Conservation (phyloP, 805 yeast genomes). For the Sugiyamaella boreocaroliniensis region DNA sequence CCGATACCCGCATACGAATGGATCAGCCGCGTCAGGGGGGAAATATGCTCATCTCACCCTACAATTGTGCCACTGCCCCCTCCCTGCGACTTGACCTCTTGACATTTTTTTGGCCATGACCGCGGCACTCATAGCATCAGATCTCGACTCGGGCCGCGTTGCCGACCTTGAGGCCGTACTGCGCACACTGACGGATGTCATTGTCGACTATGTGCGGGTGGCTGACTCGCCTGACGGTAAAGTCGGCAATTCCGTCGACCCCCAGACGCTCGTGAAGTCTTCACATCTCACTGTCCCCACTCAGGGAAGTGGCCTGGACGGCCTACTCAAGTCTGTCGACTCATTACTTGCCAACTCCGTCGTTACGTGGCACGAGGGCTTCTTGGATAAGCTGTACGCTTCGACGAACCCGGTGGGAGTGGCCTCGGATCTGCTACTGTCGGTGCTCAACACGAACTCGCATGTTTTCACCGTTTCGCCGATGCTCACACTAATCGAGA, state of each 20-base stretch:
- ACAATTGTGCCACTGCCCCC: no score
- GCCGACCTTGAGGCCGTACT: constrained; percentile 52
- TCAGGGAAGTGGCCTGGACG: constrained; percentile 37
- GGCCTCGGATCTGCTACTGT: constrained; percentile 59
- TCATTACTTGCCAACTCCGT: constrained; percentile 58
- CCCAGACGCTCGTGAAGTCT: constrained; percentile 38
- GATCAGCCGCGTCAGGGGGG: no score
- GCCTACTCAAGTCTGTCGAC: constrained; percentile 47
- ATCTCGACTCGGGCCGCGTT: constrained; percentile 45
- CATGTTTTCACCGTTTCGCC: constrained; percentile 84
- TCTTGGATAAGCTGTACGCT: constrained; percentile 76
- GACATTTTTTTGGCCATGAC: background rate
- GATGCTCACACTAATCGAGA: constrained; percentile 67
- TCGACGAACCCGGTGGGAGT: constrained; percentile 83
- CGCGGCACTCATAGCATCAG: background rate
- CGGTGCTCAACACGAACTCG: constrained; percentile 71
- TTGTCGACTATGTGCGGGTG: constrained; percentile 48
- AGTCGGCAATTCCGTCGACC: constrained; percentile 43
- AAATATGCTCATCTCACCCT: no score
- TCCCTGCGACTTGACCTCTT: no score
- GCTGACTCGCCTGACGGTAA: constrained; percentile 40
- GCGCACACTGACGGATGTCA: constrained; percentile 43
- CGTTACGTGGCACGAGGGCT: constrained; percentile 83
- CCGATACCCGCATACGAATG: no score
- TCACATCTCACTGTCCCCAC: constrained; percentile 35